phyloP scores from a whole-genome alignment of 2,329 filamentous ascomycete species.

The Fusarium foetens region DNA sequence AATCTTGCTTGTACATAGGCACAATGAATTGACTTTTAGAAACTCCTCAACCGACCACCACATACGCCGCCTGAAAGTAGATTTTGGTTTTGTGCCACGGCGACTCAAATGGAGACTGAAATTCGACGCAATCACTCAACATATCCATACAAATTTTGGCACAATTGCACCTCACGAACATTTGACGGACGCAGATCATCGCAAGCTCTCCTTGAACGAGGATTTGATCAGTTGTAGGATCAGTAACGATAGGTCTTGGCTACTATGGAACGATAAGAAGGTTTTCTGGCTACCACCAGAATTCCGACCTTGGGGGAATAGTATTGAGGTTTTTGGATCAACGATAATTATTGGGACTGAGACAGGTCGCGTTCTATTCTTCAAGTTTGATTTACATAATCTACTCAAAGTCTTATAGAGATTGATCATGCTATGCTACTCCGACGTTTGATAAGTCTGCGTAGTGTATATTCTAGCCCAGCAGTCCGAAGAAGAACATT shows the following conservation, averaged over 20 bases:
- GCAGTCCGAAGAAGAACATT: accelerated
- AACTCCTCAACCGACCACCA: too few species aligned
- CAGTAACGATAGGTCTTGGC: neutral
- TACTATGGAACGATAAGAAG: accelerated
- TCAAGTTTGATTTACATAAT: neutral
- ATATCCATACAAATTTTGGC: too few species aligned
- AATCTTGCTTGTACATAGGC: too few species aligned
- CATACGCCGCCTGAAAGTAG: too few species aligned
- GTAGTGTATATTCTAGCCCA: accelerated
- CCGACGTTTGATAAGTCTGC: neutral
- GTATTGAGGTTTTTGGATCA: neutral
- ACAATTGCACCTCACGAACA: too few species aligned
- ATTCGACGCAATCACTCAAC: too few species aligned
- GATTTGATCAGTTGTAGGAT: too few species aligned
- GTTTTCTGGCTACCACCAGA: neutral
- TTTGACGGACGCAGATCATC: too few species aligned
- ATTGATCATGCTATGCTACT: accelerated
- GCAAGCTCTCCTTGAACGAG: too few species aligned
- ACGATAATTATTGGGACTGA: neutral
- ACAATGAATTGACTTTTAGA: too few species aligned
- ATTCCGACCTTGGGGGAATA: accelerated
- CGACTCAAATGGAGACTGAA: too few species aligned
- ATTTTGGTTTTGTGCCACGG: too few species aligned
- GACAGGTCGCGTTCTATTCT: neutral
- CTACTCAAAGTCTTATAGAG: accelerated